Evolutionary conservation across 1,139 yeast genomes (phyloP).

Genomic region (Geotrichum europaeum): DNA sequence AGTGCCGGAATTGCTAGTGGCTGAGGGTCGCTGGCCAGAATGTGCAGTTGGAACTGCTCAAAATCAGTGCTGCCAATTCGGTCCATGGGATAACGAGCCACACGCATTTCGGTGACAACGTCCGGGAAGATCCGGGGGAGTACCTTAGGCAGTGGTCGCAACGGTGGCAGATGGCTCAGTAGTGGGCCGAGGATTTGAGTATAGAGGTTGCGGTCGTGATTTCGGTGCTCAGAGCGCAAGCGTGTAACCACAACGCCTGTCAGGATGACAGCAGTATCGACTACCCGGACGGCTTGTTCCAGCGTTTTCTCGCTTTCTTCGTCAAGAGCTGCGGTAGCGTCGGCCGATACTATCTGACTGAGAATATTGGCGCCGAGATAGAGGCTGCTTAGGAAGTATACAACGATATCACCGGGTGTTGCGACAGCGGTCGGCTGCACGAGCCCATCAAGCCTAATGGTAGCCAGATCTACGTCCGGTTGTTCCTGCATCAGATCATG

Average conservation of each 20-base stretch:
- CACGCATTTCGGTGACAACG: background rate
- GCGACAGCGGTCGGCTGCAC: background rate
- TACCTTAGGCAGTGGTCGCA: background rate
- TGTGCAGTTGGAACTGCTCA: conserved; percentile 12
- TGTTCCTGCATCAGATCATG: background rate
- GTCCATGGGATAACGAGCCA: background rate
- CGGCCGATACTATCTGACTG: background rate
- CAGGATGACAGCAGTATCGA: conserved; percentile 3
- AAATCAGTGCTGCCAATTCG: conserved; percentile 1
- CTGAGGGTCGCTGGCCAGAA: conserved; percentile 8
- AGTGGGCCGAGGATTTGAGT: background rate
- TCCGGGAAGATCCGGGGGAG: background rate
- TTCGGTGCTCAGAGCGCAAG: background rate
- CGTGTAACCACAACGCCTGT: background rate
- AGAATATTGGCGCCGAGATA: background rate
- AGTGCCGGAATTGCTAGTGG: conserved; percentile 20
- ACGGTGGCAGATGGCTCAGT: background rate
- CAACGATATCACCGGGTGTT: background rate
- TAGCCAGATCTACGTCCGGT: background rate
- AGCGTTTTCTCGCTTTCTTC: background rate
- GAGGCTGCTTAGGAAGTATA: background rate
- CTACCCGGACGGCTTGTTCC: background rate
- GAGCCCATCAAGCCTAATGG: background rate
- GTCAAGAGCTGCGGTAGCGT: background rate
- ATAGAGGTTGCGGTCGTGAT: background rate